phyloP scores from a whole-genome alignment of 1,284 basidiomycete genomes.

The Fomitiporia mediterranea region DNA sequence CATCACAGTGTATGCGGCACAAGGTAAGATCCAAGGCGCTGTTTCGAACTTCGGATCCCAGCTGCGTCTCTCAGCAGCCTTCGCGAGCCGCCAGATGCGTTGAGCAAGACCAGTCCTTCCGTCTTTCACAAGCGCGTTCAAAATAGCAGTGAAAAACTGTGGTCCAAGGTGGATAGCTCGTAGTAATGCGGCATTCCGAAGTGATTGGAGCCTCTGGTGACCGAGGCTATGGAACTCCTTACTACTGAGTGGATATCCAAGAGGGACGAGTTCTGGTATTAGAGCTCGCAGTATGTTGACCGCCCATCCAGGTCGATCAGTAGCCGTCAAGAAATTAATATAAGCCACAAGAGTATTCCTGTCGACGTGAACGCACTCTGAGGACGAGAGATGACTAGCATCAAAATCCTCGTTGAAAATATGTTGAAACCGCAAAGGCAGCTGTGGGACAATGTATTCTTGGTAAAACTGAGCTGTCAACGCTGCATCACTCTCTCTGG shows the following conservation, averaged over 20 bases:
- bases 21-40: slow-evolving; percentile 56
- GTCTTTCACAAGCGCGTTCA: slow-evolving; percentile 57
- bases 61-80: slow-evolving; percentile 50
- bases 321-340: slow-evolving; percentile 48
- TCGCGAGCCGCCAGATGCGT: slow-evolving; percentile 57
- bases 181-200: neutral
- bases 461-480: neutral
- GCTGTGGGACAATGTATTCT: neutral
- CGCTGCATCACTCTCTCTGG: neutral
- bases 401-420: slow-evolving; percentile 10
- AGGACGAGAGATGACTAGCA: neutral
- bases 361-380: slow-evolving; percentile 28
- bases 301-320: slow-evolving; percentile 42
- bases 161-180: slow-evolving; percentile 53
- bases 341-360: slow-evolving; percentile 46
- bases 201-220: slow-evolving; percentile 6
- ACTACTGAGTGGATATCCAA: slow-evolving; percentile 36
- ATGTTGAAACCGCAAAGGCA: neutral
- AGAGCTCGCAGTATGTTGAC: slow-evolving; percentile 43
- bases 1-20: slow-evolving; percentile 69
- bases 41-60: slow-evolving; percentile 32
- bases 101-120: slow-evolving; percentile 54
- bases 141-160: slow-evolving; percentile 48
- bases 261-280: slow-evolving; percentile 47
- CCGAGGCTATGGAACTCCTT: slow-evolving; percentile 21